Base-by-base conservation (phyloP, 2,329 filamentous ascomycete species). In the Hymenoscyphus occultus region DNA sequence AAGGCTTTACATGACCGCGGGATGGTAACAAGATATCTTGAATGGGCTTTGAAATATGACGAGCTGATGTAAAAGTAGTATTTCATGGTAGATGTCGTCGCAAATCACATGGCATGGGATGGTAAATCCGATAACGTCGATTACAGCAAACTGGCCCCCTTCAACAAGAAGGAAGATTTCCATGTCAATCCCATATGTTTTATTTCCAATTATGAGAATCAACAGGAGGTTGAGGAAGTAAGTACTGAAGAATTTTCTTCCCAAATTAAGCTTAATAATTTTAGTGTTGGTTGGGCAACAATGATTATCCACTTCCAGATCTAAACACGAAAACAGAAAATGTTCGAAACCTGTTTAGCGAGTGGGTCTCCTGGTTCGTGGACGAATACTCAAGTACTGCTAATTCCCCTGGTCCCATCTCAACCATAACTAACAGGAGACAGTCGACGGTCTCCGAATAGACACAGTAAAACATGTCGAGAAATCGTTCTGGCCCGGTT, bases 401-500 rank as follows among this genome's bases (percentile, higher is more conserved):
- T 48, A 2, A 1, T 19, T 19, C 42, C 19, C 42, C 13, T 19
- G 7, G 5, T 4, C 42, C 2, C 42, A 9, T 2, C 42, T 48
- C n/a, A 48, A 51, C 35, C 40, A 28, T 42, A 19, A 42, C 14
- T 60, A 60, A 45, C n/a, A 10, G 3, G 2, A 48, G 19, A 32
- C 39, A 56, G 16, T 31, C 39, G 16, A 60, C 28, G 81, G 81
- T 5, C 72, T 83, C 13, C 80, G 82, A 39, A 74, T 83, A 39
- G 81, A 83, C 68, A 80, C 79, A 19, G 78, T 78, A 16, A 78
- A 80, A 66, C 76, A 83, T 64, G 76, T 82, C 35, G 73, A 78
- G 31, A 77, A 76, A 66, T 78, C 78, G 19, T 89, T 87, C 74
- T 87, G 85, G 79, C 75, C 82, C 0, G 74, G 70, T 0, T 89